Evolutionary conservation across 2,329 filamentous ascomycete species (phyloP).

Genomic region (Xylaria digitata): DNA sequence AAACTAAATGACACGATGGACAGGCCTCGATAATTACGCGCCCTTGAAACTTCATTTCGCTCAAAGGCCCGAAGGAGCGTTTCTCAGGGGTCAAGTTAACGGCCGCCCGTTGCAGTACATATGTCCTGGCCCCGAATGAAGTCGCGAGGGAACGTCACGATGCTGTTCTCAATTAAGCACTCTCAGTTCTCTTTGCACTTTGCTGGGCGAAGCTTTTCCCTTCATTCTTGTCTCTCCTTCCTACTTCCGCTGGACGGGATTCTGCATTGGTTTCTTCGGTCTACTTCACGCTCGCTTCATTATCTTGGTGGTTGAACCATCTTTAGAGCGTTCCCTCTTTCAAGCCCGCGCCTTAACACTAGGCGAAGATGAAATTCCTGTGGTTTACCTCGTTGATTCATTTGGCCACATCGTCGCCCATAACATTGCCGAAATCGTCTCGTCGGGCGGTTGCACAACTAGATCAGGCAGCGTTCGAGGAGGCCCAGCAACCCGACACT

Average conservation of each 20-base stretch:
- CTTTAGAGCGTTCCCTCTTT: slow-evolving; percentile 12
- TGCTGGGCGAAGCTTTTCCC: slow-evolving; percentile 20
- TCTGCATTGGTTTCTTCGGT: slow-evolving; percentile 16
- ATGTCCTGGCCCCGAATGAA: slow-evolving; percentile 17
- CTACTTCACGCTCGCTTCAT: slow-evolving; percentile 10
- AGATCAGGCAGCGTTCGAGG: slow-evolving; percentile 54
- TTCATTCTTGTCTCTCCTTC: slow-evolving; percentile 26
- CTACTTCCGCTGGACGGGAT: slow-evolving; percentile 35
- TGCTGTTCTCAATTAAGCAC: slow-evolving; percentile 10
- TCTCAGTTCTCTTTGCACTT: slow-evolving; percentile 4
- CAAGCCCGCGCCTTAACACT: neutral
- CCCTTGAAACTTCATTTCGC: slow-evolving; percentile 46
- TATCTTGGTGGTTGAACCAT: slow-evolving; percentile 8
- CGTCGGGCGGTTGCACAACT: slow-evolving; percentile 50
- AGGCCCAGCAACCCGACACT: slow-evolving; percentile 57
- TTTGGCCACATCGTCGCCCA: slow-evolving; percentile 34
- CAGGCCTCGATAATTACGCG: slow-evolving; percentile 29
- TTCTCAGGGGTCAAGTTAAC: slow-evolving; percentile 26
- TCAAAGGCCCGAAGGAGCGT: slow-evolving; percentile 28
- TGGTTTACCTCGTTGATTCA: slow-evolving; percentile 28
- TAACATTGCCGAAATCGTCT: slow-evolving; percentile 25
- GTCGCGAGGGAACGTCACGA: slow-evolving; percentile 22
- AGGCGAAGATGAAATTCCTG: slow-evolving; percentile 23
- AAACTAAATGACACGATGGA: slow-evolving; percentile 28
- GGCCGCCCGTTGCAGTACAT: slow-evolving; percentile 12